Percentiles rank a stretch among this genome's conserved stretches.
These are phyloP conservation scores for Polytrichum formosum DNA, from an alignment of 225 moss, liverwort and hornwort genomes.

Conservation along the genomic window DNA sequence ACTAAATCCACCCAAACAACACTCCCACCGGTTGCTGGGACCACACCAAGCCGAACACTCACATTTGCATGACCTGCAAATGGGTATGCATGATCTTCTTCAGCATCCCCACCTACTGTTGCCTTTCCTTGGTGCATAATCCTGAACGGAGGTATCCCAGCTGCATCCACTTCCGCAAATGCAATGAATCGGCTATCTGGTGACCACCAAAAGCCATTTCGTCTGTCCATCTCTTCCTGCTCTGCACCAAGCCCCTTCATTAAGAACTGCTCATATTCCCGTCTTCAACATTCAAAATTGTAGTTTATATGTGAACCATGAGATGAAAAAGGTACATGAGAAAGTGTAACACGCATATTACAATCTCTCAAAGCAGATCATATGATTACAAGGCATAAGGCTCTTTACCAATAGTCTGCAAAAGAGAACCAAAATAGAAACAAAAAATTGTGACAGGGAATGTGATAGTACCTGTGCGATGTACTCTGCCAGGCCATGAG, in stretches of 20 bases:
- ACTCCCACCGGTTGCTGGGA: conserved; percentile 68
- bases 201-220: conserved; percentile 99
- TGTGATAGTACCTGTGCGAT: conserved; percentile 83
- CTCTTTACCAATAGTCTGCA: background rate
- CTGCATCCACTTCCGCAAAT: conserved; percentile 90
- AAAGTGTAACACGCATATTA: too few relatives aligned
- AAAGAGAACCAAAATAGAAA: too few relatives aligned
- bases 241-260: conserved; percentile 32
- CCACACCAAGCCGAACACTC: conserved; percentile 87
- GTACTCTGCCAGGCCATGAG: conserved; percentile 97
- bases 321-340: too few relatives aligned
- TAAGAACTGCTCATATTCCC: background rate
- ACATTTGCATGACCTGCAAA: conserved; percentile 97
- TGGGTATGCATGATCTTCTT: conserved; percentile 95
- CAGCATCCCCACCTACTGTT: conserved; percentile 85
- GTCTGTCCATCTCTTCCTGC: conserved; percentile 99
- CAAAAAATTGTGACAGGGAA: background rate
- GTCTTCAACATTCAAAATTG: too few relatives aligned
- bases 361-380: too few relatives aligned
- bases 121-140: conserved; percentile 99
- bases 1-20: conserved; percentile 91
- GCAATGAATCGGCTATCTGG: conserved; percentile 85
- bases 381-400: too few relatives aligned
- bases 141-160: conserved; percentile 86
- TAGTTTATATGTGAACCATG: too few relatives aligned